Conservation (phyloP, 345 rosid species). For the Ailanthus altissimus region DNA sequence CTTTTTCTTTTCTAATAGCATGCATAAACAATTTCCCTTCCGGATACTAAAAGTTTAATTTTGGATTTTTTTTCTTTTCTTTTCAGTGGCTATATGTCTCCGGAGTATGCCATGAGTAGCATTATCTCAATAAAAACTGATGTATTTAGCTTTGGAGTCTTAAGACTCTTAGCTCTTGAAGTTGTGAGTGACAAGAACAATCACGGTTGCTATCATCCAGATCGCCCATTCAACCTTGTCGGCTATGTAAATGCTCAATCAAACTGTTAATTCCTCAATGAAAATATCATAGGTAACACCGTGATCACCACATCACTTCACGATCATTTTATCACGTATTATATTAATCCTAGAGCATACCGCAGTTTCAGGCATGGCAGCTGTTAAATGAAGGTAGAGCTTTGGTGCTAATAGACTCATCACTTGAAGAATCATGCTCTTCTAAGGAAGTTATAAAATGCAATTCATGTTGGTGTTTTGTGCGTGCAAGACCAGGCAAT, state of each 20-base stretch:
- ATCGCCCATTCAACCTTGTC: conserved; percentile 15
- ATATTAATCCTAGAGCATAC: too few relatives aligned
- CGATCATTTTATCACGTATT: too few relatives aligned
- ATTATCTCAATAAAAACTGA: conserved; percentile 1
- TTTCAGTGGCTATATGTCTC: conserved; percentile 13
- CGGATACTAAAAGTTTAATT: background rate
- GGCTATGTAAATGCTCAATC: conserved; percentile 19
- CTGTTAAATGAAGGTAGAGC: conserved; percentile 10
- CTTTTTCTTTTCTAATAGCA: too few relatives aligned
- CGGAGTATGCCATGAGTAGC: conserved; percentile 8
- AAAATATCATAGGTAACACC: too few relatives aligned
- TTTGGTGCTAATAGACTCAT: conserved; percentile 14
- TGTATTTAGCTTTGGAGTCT: conserved; percentile 22
- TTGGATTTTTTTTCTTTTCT: background rate
- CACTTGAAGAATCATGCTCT: background rate
- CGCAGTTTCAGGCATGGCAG: conserved; percentile 24
- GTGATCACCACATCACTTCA: too few relatives aligned
- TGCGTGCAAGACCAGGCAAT: conserved; percentile 25
- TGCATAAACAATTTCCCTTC: background rate
- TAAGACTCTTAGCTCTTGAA: conserved; percentile 16
- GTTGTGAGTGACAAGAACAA: conserved; percentile 16
- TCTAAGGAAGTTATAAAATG: conserved; percentile 6
- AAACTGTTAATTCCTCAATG: too few relatives aligned
- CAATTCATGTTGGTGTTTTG: conserved; percentile 22
- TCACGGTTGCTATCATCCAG: conserved; percentile 12